Conservation (phyloP, 2,329 filamentous ascomycete species). For the Alternaria panax region DNA sequence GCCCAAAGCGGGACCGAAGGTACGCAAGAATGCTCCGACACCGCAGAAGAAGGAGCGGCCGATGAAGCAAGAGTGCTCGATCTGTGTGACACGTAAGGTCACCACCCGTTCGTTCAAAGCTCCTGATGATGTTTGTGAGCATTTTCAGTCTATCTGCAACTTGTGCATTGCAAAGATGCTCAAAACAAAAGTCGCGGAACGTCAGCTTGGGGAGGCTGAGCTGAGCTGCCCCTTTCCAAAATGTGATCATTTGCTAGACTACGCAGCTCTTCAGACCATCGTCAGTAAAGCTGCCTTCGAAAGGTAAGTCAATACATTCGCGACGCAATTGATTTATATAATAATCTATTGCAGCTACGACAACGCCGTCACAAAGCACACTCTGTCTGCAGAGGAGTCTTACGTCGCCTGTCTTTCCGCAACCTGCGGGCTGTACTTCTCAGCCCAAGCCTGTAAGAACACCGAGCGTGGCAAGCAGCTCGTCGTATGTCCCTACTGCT, state of each 20-base stretch:
- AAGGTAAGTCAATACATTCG: conserved; percentile 16
- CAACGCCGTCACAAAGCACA: conserved; percentile 22
- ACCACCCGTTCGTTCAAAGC: conserved; percentile 20
- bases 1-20: conserved; percentile 6
- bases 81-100: conserved; percentile 24
- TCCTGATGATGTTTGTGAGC: conserved; percentile 19
- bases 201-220: conserved; percentile 21
- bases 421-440: conserved; percentile 33
- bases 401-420: conserved; percentile 32
- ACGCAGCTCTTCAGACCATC: conserved; percentile 14
- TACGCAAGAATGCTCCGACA: not conserved
- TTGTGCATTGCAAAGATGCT: conserved; percentile 30
- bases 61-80: conserved; percentile 25
- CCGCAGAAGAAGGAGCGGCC: conserved; percentile 15
- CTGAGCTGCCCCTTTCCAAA: conserved; percentile 23
- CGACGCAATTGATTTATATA: not conserved
- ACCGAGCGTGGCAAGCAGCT: conserved; percentile 9
- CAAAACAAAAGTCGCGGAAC: conserved; percentile 22
- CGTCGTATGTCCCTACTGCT: conserved; percentile 36
- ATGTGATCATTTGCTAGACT: conserved; percentile 22
- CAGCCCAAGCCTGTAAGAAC: conserved; percentile 25
- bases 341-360: conserved; percentile 28
- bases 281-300: conserved; percentile 18
- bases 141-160: conserved; percentile 31
- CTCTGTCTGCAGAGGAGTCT: conserved; percentile 15